These are phyloP conservation scores for Cyanodermella asteris DNA, from an alignment of 2,329 filamentous ascomycete species.

Conservation along the genomic window DNA sequence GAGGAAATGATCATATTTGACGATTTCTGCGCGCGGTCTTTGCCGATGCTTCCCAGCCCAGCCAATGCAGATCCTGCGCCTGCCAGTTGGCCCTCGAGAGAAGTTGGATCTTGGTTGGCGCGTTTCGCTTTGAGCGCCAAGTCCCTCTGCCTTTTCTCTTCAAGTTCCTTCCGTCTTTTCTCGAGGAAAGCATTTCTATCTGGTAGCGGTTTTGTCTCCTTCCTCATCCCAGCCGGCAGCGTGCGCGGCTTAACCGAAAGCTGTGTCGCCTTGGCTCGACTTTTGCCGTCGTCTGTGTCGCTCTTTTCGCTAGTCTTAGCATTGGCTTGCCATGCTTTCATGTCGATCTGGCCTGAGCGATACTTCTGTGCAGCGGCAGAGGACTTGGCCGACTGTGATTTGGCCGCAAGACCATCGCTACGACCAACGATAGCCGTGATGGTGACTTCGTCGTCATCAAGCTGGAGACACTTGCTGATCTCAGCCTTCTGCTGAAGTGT, in stretches of 20 bases:
- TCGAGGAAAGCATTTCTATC: slow-evolving; percentile 52
- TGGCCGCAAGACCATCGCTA: too few species aligned
- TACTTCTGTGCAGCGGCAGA: slow-evolving; percentile 9
- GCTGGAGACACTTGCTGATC: too few species aligned
- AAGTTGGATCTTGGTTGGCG: slow-evolving; percentile 30
- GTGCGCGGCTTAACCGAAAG: too few species aligned
- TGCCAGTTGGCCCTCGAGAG: slow-evolving; percentile 32
- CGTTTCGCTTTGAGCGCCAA: slow-evolving; percentile 49
- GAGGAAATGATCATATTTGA: slow-evolving; percentile 79
- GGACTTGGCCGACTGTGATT: slow-evolving; percentile 1
- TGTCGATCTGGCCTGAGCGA: slow-evolving; percentile 12
- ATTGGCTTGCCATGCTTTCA: slow-evolving; percentile 11
- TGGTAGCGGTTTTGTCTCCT: too few species aligned
- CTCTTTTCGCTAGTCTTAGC: slow-evolving; percentile 11
- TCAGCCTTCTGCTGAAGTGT: slow-evolving; percentile 68
- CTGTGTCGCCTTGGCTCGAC: slow-evolving; percentile 5
- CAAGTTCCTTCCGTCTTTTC: slow-evolving; percentile 51
- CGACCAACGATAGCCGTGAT: too few species aligned
- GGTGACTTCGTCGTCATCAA: too few species aligned
- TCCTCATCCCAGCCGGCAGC: too few species aligned
- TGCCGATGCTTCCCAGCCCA: slow-evolving; percentile 47
- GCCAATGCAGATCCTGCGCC: slow-evolving; percentile 61
- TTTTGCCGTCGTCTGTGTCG: slow-evolving; percentile 8
- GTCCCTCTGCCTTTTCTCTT: slow-evolving; percentile 51
- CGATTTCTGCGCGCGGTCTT: slow-evolving; percentile 52